Evolutionary conservation across 2,329 filamentous ascomycete species (phyloP).

Genomic region (Akanthomyces lecanii): DNA sequence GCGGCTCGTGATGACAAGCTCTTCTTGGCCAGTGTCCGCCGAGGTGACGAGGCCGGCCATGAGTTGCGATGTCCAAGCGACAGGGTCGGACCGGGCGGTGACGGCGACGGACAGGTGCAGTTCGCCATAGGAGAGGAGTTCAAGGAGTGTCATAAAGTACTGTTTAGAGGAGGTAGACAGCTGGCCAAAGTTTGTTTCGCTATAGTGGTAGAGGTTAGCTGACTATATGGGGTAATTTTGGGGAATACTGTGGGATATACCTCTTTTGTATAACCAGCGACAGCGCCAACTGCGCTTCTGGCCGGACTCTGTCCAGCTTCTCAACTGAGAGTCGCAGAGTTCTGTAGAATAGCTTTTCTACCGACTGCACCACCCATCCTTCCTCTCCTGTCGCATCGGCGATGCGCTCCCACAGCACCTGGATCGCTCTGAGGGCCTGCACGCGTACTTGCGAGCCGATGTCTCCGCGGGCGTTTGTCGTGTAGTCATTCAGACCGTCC

Average conservation of each 20-base stretch:
- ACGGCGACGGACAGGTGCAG: conserved; percentile 35
- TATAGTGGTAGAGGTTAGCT: neutral
- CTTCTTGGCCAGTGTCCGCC: conserved; percentile 73
- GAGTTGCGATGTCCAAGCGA: conserved; percentile 47
- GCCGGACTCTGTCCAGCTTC: conserved; percentile 82
- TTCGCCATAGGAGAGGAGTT: conserved; percentile 36
- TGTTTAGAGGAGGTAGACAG: conserved; percentile 53
- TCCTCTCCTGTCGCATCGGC: conserved; percentile 19
- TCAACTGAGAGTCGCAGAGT: conserved; percentile 72
- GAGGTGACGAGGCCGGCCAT: conserved; percentile 67
- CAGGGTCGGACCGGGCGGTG: conserved; percentile 29
- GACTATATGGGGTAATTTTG: too few species aligned
- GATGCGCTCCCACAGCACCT: conserved; percentile 51
- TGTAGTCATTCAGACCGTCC: conserved; percentile 79
- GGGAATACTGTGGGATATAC: conserved; percentile 33
- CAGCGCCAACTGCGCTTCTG: conserved; percentile 56
- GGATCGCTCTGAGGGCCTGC: conserved; percentile 73
- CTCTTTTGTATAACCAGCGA: conserved; percentile 39
- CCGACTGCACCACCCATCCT: conserved; percentile 27
- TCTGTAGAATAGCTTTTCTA: conserved; percentile 42
- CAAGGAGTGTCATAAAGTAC: conserved; percentile 56
- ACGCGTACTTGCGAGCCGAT: conserved; percentile 82
- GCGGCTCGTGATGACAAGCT: conserved; percentile 65
- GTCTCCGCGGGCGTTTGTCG: conserved; percentile 82
- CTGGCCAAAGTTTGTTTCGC: conserved; percentile 28